These are phyloP conservation scores for Geotrichum bryndzae DNA, from an alignment of 1,139 yeast species.

Conservation along the genomic window DNA sequence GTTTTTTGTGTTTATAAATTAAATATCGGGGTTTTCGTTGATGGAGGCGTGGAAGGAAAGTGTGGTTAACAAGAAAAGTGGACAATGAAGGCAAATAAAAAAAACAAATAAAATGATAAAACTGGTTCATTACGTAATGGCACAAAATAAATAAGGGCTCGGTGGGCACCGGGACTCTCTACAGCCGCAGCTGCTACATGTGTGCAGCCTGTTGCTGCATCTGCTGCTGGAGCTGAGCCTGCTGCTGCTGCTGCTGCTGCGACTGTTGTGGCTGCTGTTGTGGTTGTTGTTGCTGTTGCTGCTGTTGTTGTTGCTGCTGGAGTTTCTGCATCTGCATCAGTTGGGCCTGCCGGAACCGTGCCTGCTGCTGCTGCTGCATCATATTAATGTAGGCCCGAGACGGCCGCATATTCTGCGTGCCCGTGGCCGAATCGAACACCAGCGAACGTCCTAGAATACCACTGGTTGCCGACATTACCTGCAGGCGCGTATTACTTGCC, in stretches of 20 bases:
- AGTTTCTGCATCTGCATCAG: slow-evolving; percentile 19
- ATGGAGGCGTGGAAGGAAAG: neutral
- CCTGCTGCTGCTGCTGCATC: slow-evolving; percentile 25
- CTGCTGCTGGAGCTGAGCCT: slow-evolving; percentile 23
- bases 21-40: neutral
- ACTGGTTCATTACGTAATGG: neutral
- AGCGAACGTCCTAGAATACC: slow-evolving; percentile 34
- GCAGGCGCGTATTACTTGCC: slow-evolving; percentile 2
- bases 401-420: slow-evolving; percentile 32
- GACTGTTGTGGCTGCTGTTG: slow-evolving; percentile 11
- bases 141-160: neutral
- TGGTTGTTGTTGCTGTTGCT: slow-evolving; percentile 14
- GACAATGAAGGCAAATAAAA: neutral
- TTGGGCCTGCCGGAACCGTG: slow-evolving; percentile 19
- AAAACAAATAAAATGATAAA: neutral
- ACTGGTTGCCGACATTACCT: slow-evolving; percentile 34
- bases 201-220: slow-evolving; percentile 12
- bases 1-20: neutral
- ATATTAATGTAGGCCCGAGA: slow-evolving; percentile 29
- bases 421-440: slow-evolving; percentile 30
- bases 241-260: slow-evolving; percentile 26
- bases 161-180: neutral
- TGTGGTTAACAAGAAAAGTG: neutral
- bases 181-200: neutral
- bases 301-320: slow-evolving; percentile 25